A percentile compares a stretch with the other conserved stretches of the same genome.
Conservation (phyloP, 1,284 basidiomycete genomes). For the Taiwanofungus camphoratus region DNA sequence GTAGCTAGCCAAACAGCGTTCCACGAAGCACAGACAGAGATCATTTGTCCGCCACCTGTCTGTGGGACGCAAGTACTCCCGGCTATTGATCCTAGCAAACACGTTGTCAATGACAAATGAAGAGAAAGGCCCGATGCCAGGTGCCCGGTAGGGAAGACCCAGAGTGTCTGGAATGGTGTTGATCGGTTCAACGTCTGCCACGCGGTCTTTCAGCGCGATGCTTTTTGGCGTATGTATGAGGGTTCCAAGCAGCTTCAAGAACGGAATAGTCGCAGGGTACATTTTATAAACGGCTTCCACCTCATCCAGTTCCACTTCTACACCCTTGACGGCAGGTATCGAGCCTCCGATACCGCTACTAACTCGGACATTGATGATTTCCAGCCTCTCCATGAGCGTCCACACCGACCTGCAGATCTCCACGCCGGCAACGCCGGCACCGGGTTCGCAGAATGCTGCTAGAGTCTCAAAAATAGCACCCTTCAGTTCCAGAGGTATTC, state of each 20-base stretch:
- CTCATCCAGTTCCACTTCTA: constrained; percentile 80
- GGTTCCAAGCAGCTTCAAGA: constrained; percentile 78
- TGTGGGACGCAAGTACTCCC: constrained; percentile 70
- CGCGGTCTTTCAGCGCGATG: constrained; percentile 51
- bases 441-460: constrained; percentile 79
- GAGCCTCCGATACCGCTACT: constrained; percentile 33
- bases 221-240: constrained; percentile 76
- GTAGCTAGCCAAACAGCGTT: constrained; percentile 77
- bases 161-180: constrained; percentile 75
- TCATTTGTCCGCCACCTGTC: constrained; percentile 90
- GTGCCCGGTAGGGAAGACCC: constrained; percentile 68
- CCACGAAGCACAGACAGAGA: constrained; percentile 79
- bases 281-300: constrained; percentile 74
- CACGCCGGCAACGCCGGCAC: constrained; percentile 64
- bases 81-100: constrained; percentile 60
- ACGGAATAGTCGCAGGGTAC: constrained; percentile 87
- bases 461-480: constrained; percentile 82
- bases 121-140: constrained; percentile 75
- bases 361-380: constrained; percentile 74
- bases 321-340: constrained; percentile 56
- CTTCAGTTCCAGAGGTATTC: constrained; percentile 88
- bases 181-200: constrained; percentile 54
- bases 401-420: constrained; percentile 82
- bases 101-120: constrained; percentile 89
- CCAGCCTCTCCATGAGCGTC: constrained; percentile 76